Percentiles rank a stretch among this genome's conserved stretches.
phyloP scores from a whole-genome alignment of 768 basidiomycete species.

The Botryobasidium botryosum region DNA sequence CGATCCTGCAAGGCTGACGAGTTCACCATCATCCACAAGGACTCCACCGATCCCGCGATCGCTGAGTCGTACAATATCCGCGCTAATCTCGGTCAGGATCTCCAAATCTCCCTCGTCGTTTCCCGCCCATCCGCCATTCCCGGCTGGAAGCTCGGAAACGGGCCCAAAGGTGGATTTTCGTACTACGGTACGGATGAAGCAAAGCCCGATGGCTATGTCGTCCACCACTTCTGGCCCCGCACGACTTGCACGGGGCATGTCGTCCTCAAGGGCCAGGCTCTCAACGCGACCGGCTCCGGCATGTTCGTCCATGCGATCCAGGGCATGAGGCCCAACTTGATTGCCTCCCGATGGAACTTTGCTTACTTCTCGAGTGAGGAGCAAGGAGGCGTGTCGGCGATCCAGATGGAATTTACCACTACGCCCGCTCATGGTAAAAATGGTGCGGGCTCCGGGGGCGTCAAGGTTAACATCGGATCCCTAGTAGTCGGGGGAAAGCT shows the following conservation, averaged over 20 bases:
- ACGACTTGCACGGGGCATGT: constrained; percentile 45
- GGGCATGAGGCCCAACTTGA: constrained; percentile 90
- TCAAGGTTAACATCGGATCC: constrained; percentile 71
- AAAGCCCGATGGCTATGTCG: constrained; percentile 67
- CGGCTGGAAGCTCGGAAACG: constrained; percentile 85
- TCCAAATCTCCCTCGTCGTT: constrained; percentile 65
- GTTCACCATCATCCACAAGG: constrained; percentile 56
- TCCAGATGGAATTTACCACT: constrained; percentile 95
- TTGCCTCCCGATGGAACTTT: constrained; percentile 94
- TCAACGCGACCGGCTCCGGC: constrained; percentile 41
- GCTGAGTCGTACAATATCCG: constrained; percentile 65
- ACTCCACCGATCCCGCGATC: constrained; percentile 33
- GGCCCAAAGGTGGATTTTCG: constrained; percentile 73
- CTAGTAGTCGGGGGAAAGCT: constrained; percentile 69
- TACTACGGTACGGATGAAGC: constrained; percentile 59
- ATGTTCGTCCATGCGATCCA: constrained; percentile 95
- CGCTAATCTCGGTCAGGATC: constrained; percentile 60
- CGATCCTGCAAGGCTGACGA: constrained; percentile 75
- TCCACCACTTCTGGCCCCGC: constrained; percentile 85
- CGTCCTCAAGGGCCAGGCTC: constrained; percentile 45
- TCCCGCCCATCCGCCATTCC: constrained; percentile 49
- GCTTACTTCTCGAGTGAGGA: constrained; percentile 68
- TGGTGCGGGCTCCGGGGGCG: constrained; percentile 66
- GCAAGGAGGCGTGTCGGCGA: constrained; percentile 59
- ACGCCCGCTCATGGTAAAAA: constrained; percentile 58